Base-by-base conservation (phyloP, 2,329 filamentous ascomycete genomes). In the Septoria petroselini region DNA sequence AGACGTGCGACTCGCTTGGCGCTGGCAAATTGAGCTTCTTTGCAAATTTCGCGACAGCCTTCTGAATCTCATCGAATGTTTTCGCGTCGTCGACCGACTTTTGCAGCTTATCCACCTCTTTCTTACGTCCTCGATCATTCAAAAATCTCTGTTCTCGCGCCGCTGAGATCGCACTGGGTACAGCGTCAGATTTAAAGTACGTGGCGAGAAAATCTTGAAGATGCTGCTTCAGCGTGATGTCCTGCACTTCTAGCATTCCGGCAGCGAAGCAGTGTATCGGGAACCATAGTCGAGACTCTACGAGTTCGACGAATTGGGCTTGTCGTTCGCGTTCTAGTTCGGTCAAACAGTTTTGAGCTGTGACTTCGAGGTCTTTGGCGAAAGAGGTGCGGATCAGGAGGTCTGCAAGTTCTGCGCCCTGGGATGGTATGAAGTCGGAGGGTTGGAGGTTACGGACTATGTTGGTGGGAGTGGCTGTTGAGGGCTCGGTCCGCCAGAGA, bases 71-170 rank as follows among this genome's bases (percentile, higher is more conserved):
- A 11, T 55, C 21, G 11, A 67, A 48, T 2, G 46, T 58, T 27
- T 53, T 56, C 8, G 59, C 55, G 4, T 59, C 57, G 4, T 47
- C 43, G 1, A 54, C 46, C n/a, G 61, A 52, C 25, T 62, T 49
- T 9, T 50, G 50, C 39, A 67, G 59, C 41, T 63, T 65, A 18
- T 61, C 59, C 5, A 61, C 33, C 2, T 68, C 65, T 33, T 57
- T 59, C 14, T 46, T 46, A 2, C 56, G 48, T 14, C 50, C 38
- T 34, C 53, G 58, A 37, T 64, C 55, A 18, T 47, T 23, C 3
- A 62, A 33, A 1, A 62, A 48, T 9, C 55, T 58, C 37, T 62
- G 46, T 1, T 57, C 44, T 15, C 52, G 48, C 4, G 58, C 42
- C 8, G 31, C 30, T 15, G 44, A 40, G 2, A 59, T 38, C 15